These are phyloP conservation scores for Artemisia argyi DNA, from an alignment of 129 eudicot species.

Conservation along the genomic window DNA sequence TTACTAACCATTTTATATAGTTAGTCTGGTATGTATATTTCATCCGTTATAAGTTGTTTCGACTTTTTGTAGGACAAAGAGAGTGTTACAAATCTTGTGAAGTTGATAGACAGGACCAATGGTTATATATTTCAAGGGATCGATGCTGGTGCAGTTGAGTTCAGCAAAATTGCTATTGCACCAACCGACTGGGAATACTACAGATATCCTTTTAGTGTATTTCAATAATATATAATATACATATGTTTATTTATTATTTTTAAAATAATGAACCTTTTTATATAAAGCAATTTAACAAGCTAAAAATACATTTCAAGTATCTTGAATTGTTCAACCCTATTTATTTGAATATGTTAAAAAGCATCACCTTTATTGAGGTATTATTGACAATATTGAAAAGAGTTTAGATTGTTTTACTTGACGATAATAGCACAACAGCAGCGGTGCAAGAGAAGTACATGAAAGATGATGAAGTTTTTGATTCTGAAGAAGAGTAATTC, in stretches of 20 bases:
- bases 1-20: neutral
- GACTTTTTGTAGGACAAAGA: conserved; percentile 54
- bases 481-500: conserved; percentile 36
- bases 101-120: conserved; percentile 82
- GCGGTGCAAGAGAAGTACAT: conserved; percentile 50
- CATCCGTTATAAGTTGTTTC: conserved; percentile 1
- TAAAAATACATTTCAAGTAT: too few relatives aligned
- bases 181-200: conserved; percentile 53
- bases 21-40: neutral
- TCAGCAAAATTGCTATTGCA: conserved; percentile 84
- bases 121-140: conserved; percentile 90
- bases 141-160: conserved; percentile 82
- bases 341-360: neutral
- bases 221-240: neutral
- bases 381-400: neutral
- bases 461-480: conserved; percentile 41
- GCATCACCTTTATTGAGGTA: neutral
- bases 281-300: too few relatives aligned
- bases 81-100: conserved; percentile 81
- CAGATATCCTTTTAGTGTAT: conserved; percentile 71
- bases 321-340: neutral
- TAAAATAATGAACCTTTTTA: too few relatives aligned
- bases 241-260: too few relatives aligned
- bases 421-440: conserved; percentile 41
- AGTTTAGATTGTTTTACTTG: conserved; percentile 22